Conservation (phyloP, 2,329 filamentous ascomycete genomes). For the Monosporascus sp. region DNA sequence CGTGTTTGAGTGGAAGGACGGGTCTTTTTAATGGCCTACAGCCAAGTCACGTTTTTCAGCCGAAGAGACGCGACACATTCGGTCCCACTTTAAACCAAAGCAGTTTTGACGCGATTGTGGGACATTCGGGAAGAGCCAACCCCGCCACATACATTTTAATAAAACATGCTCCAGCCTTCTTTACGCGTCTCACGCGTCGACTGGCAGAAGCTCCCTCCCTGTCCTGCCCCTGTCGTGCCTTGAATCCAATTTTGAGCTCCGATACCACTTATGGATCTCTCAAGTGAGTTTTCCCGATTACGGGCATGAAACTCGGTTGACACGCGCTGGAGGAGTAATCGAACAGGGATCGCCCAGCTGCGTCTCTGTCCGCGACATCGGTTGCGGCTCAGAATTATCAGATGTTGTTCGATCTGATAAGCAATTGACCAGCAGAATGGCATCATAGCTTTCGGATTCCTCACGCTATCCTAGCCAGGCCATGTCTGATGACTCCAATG, state of each 20-base stretch:
- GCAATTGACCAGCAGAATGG: background rate
- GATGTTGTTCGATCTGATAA: slow-evolving; percentile 6
- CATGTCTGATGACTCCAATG: too few species aligned
- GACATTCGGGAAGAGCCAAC: background rate
- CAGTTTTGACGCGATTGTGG: background rate
- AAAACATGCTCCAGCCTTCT: too few species aligned
- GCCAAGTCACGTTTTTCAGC: background rate
- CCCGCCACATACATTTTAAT: background rate
- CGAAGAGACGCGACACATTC: background rate
- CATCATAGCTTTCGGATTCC: background rate
- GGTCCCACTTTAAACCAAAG: background rate
- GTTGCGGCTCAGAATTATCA: background rate
- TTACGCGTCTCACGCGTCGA: background rate
- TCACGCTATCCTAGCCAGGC: too few species aligned
- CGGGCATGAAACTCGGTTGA: background rate
- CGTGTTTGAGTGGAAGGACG: background rate
- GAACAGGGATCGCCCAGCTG: background rate
- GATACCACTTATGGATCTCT: background rate
- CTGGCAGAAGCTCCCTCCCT: background rate
- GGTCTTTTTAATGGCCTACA: background rate
- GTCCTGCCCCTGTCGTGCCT: background rate
- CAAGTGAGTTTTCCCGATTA: background rate
- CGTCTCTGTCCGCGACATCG: background rate
- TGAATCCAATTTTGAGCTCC: too few species aligned
- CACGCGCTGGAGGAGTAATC: too few species aligned